Conservation (phyloP, 2,329 filamentous ascomycete genomes). For the Zymoseptoria tritici region DNA sequence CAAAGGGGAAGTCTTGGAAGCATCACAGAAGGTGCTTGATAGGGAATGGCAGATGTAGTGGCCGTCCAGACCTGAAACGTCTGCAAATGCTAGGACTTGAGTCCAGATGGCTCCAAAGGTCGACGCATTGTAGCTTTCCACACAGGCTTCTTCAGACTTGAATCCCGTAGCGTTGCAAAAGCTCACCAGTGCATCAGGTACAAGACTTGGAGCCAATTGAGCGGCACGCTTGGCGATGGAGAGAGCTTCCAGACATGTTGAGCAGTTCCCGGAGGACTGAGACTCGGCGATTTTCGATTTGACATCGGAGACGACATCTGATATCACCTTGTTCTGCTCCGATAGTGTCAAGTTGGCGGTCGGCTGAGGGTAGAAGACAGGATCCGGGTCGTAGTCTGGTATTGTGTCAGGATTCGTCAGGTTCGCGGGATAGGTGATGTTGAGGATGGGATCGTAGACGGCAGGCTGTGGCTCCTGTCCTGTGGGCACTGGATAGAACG, state of each 20-base stretch:
- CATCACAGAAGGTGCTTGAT: constrained; percentile 40
- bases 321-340: constrained; percentile 37
- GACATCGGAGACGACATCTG: constrained; percentile 39
- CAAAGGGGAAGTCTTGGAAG: constrained; percentile 39
- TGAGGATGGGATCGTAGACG: constrained; percentile 47
- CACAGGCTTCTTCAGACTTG: constrained; percentile 42
- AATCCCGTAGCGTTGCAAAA: constrained; percentile 46
- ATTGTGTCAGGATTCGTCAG: constrained; percentile 49
- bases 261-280: constrained; percentile 38
- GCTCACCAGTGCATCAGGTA: constrained; percentile 45
- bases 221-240: constrained; percentile 46
- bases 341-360: constrained; percentile 38
- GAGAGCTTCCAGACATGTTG: constrained; percentile 47
- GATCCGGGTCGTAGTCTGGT: constrained; percentile 43
- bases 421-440: constrained; percentile 47
- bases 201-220: constrained; percentile 40
- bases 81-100: constrained; percentile 48
- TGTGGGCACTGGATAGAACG: constrained; percentile 41
- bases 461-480: constrained; percentile 48
- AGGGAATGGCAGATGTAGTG: constrained; percentile 50
- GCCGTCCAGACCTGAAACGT: constrained; percentile 49
- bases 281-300: constrained; percentile 34
- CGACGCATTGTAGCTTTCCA: constrained; percentile 39
- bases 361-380: constrained; percentile 43
- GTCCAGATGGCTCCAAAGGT: constrained; percentile 52